A percentile compares a stretch with the other conserved stretches of the same genome.
Conservation (phyloP, 2,329 filamentous ascomycete species). For the Colletotrichum siamense region DNA sequence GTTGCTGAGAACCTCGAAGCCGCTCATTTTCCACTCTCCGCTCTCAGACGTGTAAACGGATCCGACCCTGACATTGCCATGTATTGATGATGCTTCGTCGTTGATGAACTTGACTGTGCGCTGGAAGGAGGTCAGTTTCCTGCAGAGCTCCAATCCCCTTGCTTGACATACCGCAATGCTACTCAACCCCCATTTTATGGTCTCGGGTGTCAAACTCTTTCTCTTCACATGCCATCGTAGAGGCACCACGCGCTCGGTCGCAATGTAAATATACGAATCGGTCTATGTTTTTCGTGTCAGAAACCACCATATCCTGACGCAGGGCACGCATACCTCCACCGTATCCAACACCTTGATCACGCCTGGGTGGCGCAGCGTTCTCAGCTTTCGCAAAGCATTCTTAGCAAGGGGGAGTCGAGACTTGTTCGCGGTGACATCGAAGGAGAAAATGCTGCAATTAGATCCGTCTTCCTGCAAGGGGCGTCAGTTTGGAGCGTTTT, state of each 20-base stretch:
- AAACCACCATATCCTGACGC: slow-evolving; percentile 22
- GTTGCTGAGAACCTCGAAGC: slow-evolving; percentile 91
- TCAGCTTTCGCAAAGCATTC: slow-evolving; percentile 92
- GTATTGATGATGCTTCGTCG: slow-evolving; percentile 87
- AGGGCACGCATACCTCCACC: slow-evolving; percentile 70
- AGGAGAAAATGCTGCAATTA: slow-evolving; percentile 95
- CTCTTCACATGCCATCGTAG: slow-evolving; percentile 89
- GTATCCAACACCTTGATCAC: slow-evolving; percentile 95
- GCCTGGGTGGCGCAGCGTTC: slow-evolving; percentile 91
- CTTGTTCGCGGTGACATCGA: slow-evolving; percentile 84
- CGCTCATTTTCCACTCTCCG: slow-evolving; percentile 96
- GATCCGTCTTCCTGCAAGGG: slow-evolving; percentile 82
- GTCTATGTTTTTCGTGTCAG: slow-evolving; percentile 59
- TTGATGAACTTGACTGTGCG: slow-evolving; percentile 97
- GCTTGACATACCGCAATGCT: slow-evolving; percentile 71
- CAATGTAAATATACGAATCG: slow-evolving; percentile 94
- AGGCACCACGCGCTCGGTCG: slow-evolving; percentile 88
- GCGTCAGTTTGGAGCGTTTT: neutral
- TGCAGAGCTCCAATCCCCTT: neutral
- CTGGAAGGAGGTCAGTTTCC: slow-evolving; percentile 42
- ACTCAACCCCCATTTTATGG: slow-evolving; percentile 94
- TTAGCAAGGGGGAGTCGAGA: slow-evolving; percentile 84
- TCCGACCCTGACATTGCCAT: slow-evolving; percentile 83
- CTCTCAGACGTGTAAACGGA: slow-evolving; percentile 95
- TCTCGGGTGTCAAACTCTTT: slow-evolving; percentile 88